phyloP scores from a whole-genome alignment of 345 rosid genomes.

The Eucalyptus curtisii region DNA sequence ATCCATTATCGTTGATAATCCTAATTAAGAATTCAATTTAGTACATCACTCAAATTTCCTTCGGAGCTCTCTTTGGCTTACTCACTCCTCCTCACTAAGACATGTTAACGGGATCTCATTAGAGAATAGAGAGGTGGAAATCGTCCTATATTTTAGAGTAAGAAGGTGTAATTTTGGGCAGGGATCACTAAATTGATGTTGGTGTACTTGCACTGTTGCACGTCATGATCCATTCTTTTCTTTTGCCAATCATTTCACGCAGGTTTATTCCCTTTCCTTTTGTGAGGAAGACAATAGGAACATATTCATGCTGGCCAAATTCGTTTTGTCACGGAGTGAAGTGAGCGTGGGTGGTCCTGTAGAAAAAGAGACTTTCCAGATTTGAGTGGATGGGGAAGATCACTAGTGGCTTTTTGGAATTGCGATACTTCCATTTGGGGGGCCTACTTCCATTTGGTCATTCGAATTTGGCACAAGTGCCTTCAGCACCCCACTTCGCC shows the following conservation, averaged over 20 bases:
- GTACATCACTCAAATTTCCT: neutral
- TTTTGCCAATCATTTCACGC: neutral
- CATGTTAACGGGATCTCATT: neutral
- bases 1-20: neutral
- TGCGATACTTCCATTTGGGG: neutral
- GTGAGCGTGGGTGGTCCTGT: neutral
- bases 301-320: neutral
- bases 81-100: neutral
- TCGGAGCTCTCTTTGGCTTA: neutral
- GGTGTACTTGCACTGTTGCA: neutral
- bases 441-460: neutral
- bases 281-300: neutral
- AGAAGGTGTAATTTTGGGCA: neutral
- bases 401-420: neutral
- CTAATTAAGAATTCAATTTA: neutral
- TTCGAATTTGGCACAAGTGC: neutral
- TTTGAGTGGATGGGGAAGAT: neutral
- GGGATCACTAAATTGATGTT: neutral
- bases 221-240: neutral
- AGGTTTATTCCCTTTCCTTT: neutral
- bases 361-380: neutral
- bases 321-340: neutral
- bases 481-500: neutral
- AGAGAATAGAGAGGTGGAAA: neutral
- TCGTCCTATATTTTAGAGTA: neutral